Evolutionary conservation across 345 rosid species (phyloP).

Genomic region (Physaria fendleri): DNA sequence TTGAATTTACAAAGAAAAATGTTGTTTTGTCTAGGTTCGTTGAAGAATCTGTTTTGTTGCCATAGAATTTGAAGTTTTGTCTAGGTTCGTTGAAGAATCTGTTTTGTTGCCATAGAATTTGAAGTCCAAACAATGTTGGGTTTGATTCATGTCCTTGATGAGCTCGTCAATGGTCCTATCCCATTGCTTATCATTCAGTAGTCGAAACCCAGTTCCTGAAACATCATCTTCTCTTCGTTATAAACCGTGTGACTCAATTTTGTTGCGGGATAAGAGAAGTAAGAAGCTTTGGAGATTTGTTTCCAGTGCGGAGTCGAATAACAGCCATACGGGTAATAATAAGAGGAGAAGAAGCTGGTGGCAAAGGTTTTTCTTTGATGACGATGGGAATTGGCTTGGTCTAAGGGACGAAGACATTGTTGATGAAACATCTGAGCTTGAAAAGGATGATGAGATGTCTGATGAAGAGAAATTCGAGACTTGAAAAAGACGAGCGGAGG

Average conservation of each 20-base stretch:
- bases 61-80: no score
- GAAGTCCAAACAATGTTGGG: constrained; percentile 40
- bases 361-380: constrained; percentile 70
- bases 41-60: no score
- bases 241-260: constrained; percentile 21
- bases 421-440: constrained; percentile 32
- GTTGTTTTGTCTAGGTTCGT: constrained; percentile 4
- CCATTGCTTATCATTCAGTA: constrained; percentile 36
- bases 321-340: constrained; percentile 18
- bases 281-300: constrained; percentile 37
- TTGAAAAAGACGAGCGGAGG: constrained; percentile 91
- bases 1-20: no score
- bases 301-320: constrained; percentile 37
- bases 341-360: constrained; percentile 67
- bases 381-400: constrained; percentile 87
- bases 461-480: constrained; percentile 72
- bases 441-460: constrained; percentile 36
- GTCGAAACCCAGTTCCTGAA: constrained; percentile 21
- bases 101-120: constrained; percentile 11
- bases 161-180: constrained; percentile 52
- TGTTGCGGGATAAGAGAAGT: constrained; percentile 26
- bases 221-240: constrained; percentile 6
- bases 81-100: constrained; percentile 22
- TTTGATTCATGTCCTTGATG: constrained; percentile 52
- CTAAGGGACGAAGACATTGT: constrained; percentile 57